Base-by-base conservation (phyloP, 1,284 basidiomycete species). In the Gymnopus androsaceus region DNA sequence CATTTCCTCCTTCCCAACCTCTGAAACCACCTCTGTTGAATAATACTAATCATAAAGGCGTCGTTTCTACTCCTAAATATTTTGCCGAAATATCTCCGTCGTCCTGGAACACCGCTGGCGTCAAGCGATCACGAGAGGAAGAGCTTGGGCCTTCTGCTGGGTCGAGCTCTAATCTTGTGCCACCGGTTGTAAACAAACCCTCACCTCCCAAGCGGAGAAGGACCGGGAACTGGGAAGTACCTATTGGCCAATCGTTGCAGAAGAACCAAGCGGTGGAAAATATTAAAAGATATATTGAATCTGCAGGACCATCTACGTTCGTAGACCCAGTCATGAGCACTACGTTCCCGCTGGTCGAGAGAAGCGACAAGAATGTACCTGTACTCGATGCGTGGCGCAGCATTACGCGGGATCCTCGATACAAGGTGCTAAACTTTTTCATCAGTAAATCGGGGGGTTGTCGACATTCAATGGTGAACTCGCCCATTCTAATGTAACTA, bases 331-430 rank as follows among this genome's bases (percentile, higher is more conserved):
- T 74, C 60, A 70, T 72, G 0, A 67, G 72, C 11, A 52, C 84
- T 14, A 78, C 71, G 21, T 84, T 90, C 66, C 88, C 88, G 7
- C 80, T 75, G 70, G 89, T 86, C 17, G 72, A 80, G 62, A 78
- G 83, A 73, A 90, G 78, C 63, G 85, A 88, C 51, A 73, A 83
- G 55, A 90, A 91, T 60, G 73, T 92, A 17, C 88, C 90, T 69
- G 85, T 90, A 19, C 75, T 90, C 46, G 81, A 80, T 57, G 90
- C 88, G 19, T 92, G 88, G 89, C 73, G 83, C 61, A 85, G 74
- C 63, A 87, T 92, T 63, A 87, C 83, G 15, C 81, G 80, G 31
- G 80, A 87, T 66, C 87, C 89, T 1, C 75, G 81, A 61, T 90
- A 87, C 69, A 88, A 88, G 79, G 84, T 86, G 51, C 47, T 19